Base-by-base conservation (phyloP, 352 stramenopile species). In the Phytophthora hybrid region DNA sequence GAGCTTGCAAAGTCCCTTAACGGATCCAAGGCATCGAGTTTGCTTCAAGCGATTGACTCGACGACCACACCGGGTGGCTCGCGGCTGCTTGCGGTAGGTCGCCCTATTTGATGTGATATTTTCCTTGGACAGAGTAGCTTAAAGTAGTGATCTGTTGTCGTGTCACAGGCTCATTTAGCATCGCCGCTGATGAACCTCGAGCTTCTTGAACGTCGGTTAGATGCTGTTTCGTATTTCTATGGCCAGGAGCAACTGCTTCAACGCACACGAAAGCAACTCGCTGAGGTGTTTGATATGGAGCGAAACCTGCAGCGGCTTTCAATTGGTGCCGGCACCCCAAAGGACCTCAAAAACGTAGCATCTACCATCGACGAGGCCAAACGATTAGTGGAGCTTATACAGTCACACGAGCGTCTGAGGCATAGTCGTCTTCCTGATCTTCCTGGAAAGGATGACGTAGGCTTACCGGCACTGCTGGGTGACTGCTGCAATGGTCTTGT, bases 291-390 rank as follows among this genome's bases (percentile, higher is more conserved):
- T 52, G 88, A 94, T 69, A 82, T 94, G 72, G 88, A 94, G 53
- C 73, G 88, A 5, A 93, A 85, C 41, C 64, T 94, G 5, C 85
- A 92, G 68, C 83, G 88, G 6, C 63, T 93, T n/a, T 87, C 83
- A 3, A 80, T 89, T 31, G 72, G 82, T 9, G 73, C 79, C 0
- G 88, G 83, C 11, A 93, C 85, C 1, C 88, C 88, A 2, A 93
- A 91, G 53, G 84, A 94, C 64, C 69, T 94, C 0, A 88, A 90
- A 44, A 91, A 88, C 61, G 83, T 93, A 31, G 83, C 84, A 11
- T 69, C 76, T 34, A 91, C 84, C 0, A 83, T 93, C 18, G 59
- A 75, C n/a, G 80, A 91, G 69, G 86, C 82, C 10, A 76, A 71
- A 23, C 56, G 65, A 8, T 76, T 92, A 32, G 75, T 79, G 16